These are phyloP conservation scores for Emergomyces orientalis DNA, from an alignment of 2,329 filamentous ascomycete species.

Conservation along the genomic window DNA sequence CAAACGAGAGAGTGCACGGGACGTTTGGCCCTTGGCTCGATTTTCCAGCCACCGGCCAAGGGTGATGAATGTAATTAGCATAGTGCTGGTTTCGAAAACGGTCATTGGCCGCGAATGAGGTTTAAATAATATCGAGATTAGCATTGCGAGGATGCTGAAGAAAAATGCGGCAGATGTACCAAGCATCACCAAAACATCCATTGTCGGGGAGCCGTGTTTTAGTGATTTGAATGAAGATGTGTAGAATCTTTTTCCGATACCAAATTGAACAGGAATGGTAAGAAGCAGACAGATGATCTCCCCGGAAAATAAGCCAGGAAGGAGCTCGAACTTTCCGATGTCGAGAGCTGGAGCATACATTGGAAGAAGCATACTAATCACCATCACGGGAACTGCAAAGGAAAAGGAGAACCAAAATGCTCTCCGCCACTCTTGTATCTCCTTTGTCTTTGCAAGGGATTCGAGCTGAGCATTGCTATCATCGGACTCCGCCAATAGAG, in stretches of 20 bases:
- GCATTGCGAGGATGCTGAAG: conserved; percentile 82
- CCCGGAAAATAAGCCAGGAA: conserved; percentile 73
- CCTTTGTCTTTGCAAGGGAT: conserved; percentile 88
- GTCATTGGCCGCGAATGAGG: conserved; percentile 76
- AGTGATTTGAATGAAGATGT: conserved; percentile 85
- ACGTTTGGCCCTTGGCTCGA: conserved; percentile 89
- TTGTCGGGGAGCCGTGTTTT: conserved; percentile 83
- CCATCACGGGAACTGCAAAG: conserved; percentile 83
- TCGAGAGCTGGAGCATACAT: conserved; percentile 72
- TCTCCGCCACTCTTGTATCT: conserved; percentile 84
- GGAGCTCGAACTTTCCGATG: conserved; percentile 58
- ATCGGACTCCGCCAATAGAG: conserved; percentile 78
- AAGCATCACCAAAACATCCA: conserved; percentile 92
- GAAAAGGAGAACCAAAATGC: conserved; percentile 68
- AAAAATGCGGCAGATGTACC: conserved; percentile 95
- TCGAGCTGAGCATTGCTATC: conserved; percentile 96
- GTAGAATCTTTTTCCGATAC: conserved; percentile 91
- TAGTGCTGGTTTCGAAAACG: conserved; percentile 95
- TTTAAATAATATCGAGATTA: conserved; percentile 63
- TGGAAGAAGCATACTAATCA: conserved; percentile 87
- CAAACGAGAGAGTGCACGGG: conserved; percentile 79
- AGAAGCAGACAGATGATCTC: conserved; percentile 75
- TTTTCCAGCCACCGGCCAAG: conserved; percentile 90
- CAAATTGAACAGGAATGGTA: conserved; percentile 91
- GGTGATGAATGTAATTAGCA: conserved; percentile 94